These are phyloP conservation scores for Penicillium expansum DNA, from an alignment of 2,329 filamentous ascomycete genomes.

Conservation along the genomic window DNA sequence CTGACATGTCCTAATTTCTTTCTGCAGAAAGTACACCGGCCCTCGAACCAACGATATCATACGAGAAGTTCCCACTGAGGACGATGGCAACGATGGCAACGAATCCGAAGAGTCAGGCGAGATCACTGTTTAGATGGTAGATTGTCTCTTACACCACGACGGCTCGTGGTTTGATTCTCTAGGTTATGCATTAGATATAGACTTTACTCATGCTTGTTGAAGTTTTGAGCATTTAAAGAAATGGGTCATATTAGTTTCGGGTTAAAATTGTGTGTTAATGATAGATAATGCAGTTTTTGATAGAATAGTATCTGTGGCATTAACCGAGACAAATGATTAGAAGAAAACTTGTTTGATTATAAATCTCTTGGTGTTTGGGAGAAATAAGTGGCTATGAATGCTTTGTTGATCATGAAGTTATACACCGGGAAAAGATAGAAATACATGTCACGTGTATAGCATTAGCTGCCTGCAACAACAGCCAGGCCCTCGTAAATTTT, in stretches of 20 bases:
- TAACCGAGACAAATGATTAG: no score
- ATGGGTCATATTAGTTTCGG: neutral
- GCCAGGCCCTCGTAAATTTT: conserved; percentile 94
- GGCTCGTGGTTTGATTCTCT: neutral
- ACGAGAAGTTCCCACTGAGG: conserved; percentile 35
- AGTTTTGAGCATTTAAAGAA: neutral
- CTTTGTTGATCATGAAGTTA: conserved; percentile 8
- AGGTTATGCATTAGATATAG: neutral
- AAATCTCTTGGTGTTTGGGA: neutral
- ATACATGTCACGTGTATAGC: conserved; percentile 13
- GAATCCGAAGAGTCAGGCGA: conserved; percentile 20
- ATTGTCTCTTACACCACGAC: neutral
- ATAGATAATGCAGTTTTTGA: neutral
- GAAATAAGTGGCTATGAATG: neutral
- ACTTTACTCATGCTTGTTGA: neutral
- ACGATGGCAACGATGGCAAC: conserved; percentile 21
- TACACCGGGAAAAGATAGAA: conserved; percentile 12
- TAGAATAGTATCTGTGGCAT: neutral
- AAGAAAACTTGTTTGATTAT: neutral
- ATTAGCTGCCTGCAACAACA: conserved; percentile 72
- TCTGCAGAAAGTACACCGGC: conserved; percentile 55
- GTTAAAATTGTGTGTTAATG: neutral
- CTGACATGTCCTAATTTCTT: conserved; percentile 6
- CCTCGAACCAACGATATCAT: conserved; percentile 56
- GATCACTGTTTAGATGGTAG: conserved; percentile 3